A percentile compares a stretch with the other conserved stretches of the same genome.
Evolutionary conservation across 1,139 yeast genomes (phyloP).

Genomic region (Lodderomyces orthopsilosis): DNA sequence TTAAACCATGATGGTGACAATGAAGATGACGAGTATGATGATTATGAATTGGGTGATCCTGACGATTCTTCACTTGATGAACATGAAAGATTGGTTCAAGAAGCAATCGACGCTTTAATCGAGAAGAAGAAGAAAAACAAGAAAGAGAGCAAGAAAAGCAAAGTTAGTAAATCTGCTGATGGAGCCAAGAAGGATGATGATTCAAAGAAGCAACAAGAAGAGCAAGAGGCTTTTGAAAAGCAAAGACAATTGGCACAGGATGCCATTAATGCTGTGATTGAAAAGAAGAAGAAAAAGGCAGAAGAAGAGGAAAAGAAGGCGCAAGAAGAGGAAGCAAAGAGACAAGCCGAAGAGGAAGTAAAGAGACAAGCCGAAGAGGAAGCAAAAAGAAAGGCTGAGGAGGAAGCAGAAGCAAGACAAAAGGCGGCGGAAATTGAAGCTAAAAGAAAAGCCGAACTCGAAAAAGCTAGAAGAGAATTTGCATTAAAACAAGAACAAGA

Average conservation of each 20-base stretch:
- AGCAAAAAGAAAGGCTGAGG: slow-evolving; percentile 16
- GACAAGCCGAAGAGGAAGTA: slow-evolving; percentile 15
- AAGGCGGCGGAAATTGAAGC: slow-evolving; percentile 16
- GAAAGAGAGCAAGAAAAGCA: neutral
- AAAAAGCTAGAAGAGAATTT: slow-evolving; percentile 1
- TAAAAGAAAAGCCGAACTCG: slow-evolving; percentile 6
- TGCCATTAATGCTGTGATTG: slow-evolving; percentile 5
- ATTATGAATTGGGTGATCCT: slow-evolving; percentile 1
- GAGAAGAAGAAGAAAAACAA: slow-evolving; percentile 2
- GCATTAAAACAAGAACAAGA: slow-evolving; percentile 12
- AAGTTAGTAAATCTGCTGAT: neutral
- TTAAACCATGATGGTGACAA: slow-evolving; percentile 2
- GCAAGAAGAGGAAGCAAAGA: slow-evolving; percentile 10
- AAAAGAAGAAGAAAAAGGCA: slow-evolving; percentile 1
- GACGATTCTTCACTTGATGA: slow-evolving; percentile 5
- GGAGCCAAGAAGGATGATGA: neutral
- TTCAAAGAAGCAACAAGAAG: neutral
- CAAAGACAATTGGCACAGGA: slow-evolving; percentile 1
- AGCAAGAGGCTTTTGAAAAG: neutral
- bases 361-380: slow-evolving; percentile 15
- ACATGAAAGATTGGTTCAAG: slow-evolving; percentile 6
- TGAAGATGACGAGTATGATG: slow-evolving; percentile 3
- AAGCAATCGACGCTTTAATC: slow-evolving; percentile 8
- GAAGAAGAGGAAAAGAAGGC: slow-evolving; percentile 7
- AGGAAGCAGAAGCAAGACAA: slow-evolving; percentile 13